phyloP scores from a whole-genome alignment of 2,329 filamentous ascomycete species.

The Penicillium decumbens region DNA sequence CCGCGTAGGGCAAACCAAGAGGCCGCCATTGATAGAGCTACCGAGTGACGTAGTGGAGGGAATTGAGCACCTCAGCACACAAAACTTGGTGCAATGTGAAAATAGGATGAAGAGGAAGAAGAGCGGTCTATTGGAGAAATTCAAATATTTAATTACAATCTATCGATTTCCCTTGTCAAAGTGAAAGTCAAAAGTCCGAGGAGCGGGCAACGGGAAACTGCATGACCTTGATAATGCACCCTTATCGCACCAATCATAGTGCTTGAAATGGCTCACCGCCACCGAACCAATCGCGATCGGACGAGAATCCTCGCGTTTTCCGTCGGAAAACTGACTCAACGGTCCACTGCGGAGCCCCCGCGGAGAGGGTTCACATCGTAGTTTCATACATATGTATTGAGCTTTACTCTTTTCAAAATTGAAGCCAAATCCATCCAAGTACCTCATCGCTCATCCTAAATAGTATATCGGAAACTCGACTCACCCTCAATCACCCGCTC shows the following conservation, averaged over 20 bases:
- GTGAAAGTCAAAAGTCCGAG: conserved; percentile 1
- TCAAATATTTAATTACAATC: conserved; percentile 10
- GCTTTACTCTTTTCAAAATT: neutral
- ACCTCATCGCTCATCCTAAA: neutral
- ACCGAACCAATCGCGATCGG: neutral
- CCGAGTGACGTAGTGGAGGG: conserved; percentile 12
- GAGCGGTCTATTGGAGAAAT: conserved; percentile 1
- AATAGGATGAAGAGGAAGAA: neutral
- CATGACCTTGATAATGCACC: too few relatives aligned
- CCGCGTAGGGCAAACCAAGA: conserved; percentile 35
- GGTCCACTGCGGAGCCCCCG: conserved; percentile 6
- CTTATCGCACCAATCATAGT: conserved; percentile 7
- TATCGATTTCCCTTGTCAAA: neutral
- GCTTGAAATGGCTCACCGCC: neutral
- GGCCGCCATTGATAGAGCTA: conserved; percentile 28
- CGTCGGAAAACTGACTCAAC: conserved; percentile 18
- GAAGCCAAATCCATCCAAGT: neutral
- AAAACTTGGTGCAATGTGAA: neutral
- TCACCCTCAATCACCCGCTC: conserved; percentile 34
- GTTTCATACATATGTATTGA: too few relatives aligned
- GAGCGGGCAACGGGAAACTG: conserved; percentile 16
- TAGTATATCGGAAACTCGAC: conserved; percentile 38
- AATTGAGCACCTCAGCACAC: conserved; percentile 6
- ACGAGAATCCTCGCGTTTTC: conserved; percentile 8
- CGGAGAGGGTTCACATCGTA: too few relatives aligned